phyloP scores from a whole-genome alignment of 257 asterid species.

The Salvia hispanica region DNA sequence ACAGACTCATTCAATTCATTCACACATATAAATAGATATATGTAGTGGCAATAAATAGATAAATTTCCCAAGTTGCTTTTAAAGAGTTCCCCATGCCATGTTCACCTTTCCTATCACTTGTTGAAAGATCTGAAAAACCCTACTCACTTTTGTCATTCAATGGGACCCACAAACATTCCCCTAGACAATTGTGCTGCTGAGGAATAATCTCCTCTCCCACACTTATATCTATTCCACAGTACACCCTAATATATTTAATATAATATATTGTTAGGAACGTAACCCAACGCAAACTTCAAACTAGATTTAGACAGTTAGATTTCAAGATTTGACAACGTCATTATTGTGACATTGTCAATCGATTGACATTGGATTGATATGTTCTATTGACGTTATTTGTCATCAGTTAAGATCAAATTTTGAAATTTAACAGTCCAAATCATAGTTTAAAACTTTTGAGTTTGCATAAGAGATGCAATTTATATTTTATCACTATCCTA shows the following conservation, averaged over 20 bases:
- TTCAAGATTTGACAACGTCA: too few species aligned
- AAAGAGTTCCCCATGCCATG: constrained; percentile 56
- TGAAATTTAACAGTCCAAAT: too few species aligned
- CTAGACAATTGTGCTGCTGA: constrained; percentile 34
- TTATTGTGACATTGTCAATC: too few species aligned
- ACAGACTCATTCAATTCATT: constrained; percentile 30
- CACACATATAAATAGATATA: neutral
- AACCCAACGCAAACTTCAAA: too few species aligned
- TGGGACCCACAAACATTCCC: constrained; percentile 49
- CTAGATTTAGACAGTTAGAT: too few species aligned
- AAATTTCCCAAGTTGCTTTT: constrained; percentile 23
- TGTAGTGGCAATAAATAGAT: neutral
- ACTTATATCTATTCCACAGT: constrained; percentile 20
- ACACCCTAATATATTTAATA: constrained; percentile 8
- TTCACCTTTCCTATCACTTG: constrained; percentile 19
- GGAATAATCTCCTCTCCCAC: constrained; percentile 15
- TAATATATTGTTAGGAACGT: too few species aligned
- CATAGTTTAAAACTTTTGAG: too few species aligned
- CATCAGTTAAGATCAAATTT: too few species aligned
- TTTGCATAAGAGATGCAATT: too few species aligned
- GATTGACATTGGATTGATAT: too few species aligned
- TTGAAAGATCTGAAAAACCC: constrained; percentile 37
- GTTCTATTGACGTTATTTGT: too few species aligned
- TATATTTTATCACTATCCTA: too few species aligned
- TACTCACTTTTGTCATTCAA: constrained; percentile 29